Percentiles rank a stretch among this genome's conserved stretches.
Conservation (phyloP, 768 basidiomycete genomes). For the Suillus clintonianus region DNA sequence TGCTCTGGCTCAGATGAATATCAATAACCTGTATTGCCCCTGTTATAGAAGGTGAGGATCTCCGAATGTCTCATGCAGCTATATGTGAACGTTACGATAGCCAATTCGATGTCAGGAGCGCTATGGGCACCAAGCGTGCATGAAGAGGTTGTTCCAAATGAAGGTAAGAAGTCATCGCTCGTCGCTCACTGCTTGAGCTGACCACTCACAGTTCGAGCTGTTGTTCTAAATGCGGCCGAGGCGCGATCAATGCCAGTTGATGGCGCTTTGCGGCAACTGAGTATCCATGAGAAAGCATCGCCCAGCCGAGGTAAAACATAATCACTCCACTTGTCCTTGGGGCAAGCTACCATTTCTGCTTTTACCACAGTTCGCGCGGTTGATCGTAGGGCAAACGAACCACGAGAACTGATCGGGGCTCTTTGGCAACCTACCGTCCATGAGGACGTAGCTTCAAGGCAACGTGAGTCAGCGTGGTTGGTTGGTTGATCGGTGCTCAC, state of each 20-base stretch:
- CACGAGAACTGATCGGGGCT: too few species aligned
- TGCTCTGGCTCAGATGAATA: background rate
- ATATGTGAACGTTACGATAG: background rate
- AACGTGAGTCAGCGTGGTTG: background rate
- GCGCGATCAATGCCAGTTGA: background rate
- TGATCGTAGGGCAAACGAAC: background rate
- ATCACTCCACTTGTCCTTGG: background rate
- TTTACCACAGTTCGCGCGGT: background rate
- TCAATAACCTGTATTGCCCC: background rate
- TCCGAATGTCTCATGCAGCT: background rate
- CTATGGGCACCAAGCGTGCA: background rate
- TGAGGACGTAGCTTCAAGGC: background rate
- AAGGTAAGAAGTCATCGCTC: background rate
- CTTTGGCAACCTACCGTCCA: background rate
- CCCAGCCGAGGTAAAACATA: slow-evolving; percentile 2
- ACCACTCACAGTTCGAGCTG: background rate
- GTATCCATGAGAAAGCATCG: background rate
- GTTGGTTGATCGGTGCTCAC: background rate
- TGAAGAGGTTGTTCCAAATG: background rate
- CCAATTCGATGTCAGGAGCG: background rate
- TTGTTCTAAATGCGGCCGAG: background rate
- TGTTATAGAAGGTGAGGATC: slow-evolving; percentile 1
- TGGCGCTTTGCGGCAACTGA: background rate
- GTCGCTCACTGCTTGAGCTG: background rate
- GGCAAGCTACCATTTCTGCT: background rate